These are phyloP conservation scores for Ceratorhiza oryzae-sativae DNA, from an alignment of 1,284 basidiomycete genomes.

Conservation along the genomic window DNA sequence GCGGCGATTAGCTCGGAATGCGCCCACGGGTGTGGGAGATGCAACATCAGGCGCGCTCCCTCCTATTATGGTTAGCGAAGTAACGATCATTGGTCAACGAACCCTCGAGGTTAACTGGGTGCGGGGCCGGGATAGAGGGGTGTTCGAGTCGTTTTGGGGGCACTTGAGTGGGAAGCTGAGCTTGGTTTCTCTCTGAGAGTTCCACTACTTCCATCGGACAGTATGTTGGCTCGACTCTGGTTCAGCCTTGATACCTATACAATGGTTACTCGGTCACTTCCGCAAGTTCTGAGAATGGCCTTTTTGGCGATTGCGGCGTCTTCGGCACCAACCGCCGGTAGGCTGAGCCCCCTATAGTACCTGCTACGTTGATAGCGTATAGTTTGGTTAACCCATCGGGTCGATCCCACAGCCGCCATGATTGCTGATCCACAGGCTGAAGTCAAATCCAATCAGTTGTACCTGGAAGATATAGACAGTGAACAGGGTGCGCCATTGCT, in stretches of 20 bases:
- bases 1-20: slow-evolving; percentile 41
- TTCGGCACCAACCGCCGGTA: no score
- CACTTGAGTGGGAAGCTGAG: slow-evolving; percentile 59
- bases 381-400: no score
- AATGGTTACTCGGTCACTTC: neutral
- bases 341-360: no score
- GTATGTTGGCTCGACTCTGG: neutral
- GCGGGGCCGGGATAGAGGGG: slow-evolving; percentile 62
- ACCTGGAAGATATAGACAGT: no score
- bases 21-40: neutral
- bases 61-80: slow-evolving; percentile 41
- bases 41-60: slow-evolving; percentile 45
- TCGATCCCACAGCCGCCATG: no score
- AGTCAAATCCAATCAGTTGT: no score
- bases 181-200: neutral
- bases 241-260: neutral
- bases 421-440: no score
- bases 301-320: no score
- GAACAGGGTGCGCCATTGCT: no score
- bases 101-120: slow-evolving; percentile 66
- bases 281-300: neutral
- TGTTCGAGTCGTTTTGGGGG: slow-evolving; percentile 74
- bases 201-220: neutral
- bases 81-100: slow-evolving; percentile 25
- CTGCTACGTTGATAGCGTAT: no score